Conservation (phyloP, 78 protist genomes). For the Dictyostelium firmibasis region DNA sequence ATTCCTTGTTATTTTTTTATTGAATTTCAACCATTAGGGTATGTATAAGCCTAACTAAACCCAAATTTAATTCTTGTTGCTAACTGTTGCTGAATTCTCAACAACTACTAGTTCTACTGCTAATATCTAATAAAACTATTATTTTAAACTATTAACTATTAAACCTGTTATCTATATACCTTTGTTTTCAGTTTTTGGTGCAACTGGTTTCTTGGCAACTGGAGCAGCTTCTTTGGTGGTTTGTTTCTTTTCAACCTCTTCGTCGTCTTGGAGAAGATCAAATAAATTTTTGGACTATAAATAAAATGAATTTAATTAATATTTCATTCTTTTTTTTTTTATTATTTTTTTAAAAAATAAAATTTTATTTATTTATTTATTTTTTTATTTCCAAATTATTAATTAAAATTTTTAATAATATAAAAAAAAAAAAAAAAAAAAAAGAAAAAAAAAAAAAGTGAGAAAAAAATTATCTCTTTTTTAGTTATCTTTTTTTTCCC, state of each 20-base stretch:
- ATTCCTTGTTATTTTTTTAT: too few species aligned
- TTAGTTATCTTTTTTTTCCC: background rate
- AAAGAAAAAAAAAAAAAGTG: too few species aligned
- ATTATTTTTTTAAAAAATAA: background rate
- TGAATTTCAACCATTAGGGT: too few species aligned
- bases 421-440: too few species aligned
- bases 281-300: slow-evolving; percentile 10
- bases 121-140: background rate
- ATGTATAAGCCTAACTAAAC: too few species aligned
- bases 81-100: too few species aligned
- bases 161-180: background rate
- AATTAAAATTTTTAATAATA: too few species aligned
- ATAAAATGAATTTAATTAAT: background rate
- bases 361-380: background rate
- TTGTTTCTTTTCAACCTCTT: slow-evolving; percentile 12
- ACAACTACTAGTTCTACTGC: too few species aligned
- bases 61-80: too few species aligned
- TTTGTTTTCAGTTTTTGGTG: slow-evolving; percentile 25
- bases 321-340: background rate
- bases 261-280: slow-evolving; percentile 76
- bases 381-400: background rate
- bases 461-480: background rate
- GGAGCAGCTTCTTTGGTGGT: slow-evolving; percentile 1
- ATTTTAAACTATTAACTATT: background rate
- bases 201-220: background rate